Evolutionary conservation across 2,329 filamentous ascomycete genomes (phyloP).

Genomic region (Dothideomycetes sp.): DNA sequence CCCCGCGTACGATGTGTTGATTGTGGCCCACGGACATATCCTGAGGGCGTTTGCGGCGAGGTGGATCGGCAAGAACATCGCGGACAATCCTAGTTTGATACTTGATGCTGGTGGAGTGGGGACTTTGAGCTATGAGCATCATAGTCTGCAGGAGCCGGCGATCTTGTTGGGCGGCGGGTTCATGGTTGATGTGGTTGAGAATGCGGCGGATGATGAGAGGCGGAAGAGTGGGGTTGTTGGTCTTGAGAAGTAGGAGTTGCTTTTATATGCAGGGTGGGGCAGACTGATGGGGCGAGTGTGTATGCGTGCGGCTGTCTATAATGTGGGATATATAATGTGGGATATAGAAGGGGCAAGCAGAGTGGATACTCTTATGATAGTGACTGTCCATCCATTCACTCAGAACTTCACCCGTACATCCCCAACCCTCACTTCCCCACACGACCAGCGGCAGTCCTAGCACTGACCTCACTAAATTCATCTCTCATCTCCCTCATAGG

Average conservation of each 20-base stretch:
- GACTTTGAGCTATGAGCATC: constrained; percentile 38
- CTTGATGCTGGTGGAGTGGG: constrained; percentile 55
- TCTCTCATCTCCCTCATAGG: constrained; percentile 5
- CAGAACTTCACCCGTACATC: no score
- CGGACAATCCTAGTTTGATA: constrained; percentile 66
- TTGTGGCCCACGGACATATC: constrained; percentile 87
- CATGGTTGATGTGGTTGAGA: constrained; percentile 37
- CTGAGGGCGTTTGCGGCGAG: constrained; percentile 77
- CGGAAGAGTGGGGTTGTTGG: no score
- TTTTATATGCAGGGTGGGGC: no score
- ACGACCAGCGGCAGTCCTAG: no score
- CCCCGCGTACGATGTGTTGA: constrained; percentile 52
- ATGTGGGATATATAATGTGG: no score
- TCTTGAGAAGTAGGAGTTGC: no score
- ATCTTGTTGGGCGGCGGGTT: constrained; percentile 41
- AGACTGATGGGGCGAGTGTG: no score
- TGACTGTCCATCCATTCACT: no score
- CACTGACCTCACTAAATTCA: background rate
- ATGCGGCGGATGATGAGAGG: constrained; percentile 18
- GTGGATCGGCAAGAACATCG: constrained; percentile 65
- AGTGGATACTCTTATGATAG: no score
- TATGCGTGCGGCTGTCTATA: no score
- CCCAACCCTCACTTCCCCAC: no score
- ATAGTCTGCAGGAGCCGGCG: constrained; percentile 37
- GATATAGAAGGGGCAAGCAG: no score